A percentile compares a stretch with the other conserved stretches of the same genome.
Conservation (phyloP, 371 early-diverging fungal genomes). For the Ordospora pajunii region DNA sequence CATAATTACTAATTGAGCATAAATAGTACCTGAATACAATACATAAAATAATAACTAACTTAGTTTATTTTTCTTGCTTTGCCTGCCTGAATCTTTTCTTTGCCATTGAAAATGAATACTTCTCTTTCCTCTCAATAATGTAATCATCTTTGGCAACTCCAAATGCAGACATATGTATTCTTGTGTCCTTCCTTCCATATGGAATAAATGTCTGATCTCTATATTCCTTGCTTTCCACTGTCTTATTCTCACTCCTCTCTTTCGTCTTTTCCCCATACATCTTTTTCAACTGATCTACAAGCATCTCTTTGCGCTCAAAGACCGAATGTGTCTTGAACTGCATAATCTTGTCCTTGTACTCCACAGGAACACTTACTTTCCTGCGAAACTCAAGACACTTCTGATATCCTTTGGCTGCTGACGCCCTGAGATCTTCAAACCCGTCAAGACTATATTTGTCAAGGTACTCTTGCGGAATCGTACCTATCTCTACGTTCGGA, state of each 20-base stretch:
- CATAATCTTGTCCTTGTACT: constrained; percentile 35
- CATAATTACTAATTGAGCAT: not conserved
- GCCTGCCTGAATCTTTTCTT: not conserved
- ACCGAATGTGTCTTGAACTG: constrained; percentile 11
- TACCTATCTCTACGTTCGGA: constrained; percentile 45
- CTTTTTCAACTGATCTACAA: constrained; percentile 36
- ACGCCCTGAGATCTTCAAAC: constrained; percentile 13
- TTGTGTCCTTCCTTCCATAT: constrained; percentile 24
- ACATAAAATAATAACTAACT: not conserved
- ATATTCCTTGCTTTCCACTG: constrained; percentile 10
- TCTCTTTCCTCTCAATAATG: constrained; percentile 34
- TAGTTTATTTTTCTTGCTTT: not conserved
- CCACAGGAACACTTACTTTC: constrained; percentile 43
- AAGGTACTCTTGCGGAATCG: constrained; percentile 42
- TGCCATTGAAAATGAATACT: constrained; percentile 2
- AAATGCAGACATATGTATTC: constrained; percentile 42
- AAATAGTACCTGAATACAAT: not conserved
- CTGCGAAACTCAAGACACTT: constrained; percentile 46
- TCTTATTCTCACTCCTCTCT: not conserved
- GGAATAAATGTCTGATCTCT: constrained; percentile 46
- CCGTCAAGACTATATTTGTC: constrained; percentile 31
- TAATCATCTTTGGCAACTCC: constrained; percentile 47
- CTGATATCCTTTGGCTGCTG: constrained; percentile 40
- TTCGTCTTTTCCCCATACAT: constrained; percentile 14
- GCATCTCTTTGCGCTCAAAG: constrained; percentile 32